These are phyloP conservation scores for Blastocystis hominis DNA, from an alignment of 352 stramenopile genomes.

Conservation along the genomic window DNA sequence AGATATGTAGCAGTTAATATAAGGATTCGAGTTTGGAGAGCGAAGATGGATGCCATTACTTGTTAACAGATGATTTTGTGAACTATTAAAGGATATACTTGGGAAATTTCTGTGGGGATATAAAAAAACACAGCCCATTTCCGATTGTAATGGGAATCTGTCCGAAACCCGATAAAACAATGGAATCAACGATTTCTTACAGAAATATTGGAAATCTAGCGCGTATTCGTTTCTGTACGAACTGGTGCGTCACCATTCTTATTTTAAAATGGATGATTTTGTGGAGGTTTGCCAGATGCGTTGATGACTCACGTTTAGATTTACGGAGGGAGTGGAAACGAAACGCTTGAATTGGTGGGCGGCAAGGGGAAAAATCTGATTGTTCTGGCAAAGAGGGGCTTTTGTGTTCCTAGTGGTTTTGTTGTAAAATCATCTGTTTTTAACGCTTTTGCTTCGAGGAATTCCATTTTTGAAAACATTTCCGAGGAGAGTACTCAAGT, in stretches of 20 bases:
- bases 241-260: not conserved
- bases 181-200: not conserved
- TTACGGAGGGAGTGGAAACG: not conserved
- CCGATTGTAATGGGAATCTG: no score
- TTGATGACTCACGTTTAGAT: not conserved
- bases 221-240: not conserved
- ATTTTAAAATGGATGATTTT: not conserved
- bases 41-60: no score
- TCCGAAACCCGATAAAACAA: not conserved
- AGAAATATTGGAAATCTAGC: no score
- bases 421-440: slow-evolving; percentile 5
- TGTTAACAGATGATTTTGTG: no score
- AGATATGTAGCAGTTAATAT: no score
- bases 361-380: slow-evolving; percentile 42
- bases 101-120: no score
- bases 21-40: no score
- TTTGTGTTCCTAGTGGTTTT: slow-evolving; percentile 20
- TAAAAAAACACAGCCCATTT: no score
- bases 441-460: not conserved
- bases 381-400: not conserved
- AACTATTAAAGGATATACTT: no score
- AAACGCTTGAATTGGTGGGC: not conserved
- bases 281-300: not conserved
- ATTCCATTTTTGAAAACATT: not conserved
- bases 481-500: not conserved